Percentiles rank a stretch among this genome's conserved stretches.
phyloP scores from a whole-genome alignment of 805 yeast genomes.

The Candida dajiaensis region DNA sequence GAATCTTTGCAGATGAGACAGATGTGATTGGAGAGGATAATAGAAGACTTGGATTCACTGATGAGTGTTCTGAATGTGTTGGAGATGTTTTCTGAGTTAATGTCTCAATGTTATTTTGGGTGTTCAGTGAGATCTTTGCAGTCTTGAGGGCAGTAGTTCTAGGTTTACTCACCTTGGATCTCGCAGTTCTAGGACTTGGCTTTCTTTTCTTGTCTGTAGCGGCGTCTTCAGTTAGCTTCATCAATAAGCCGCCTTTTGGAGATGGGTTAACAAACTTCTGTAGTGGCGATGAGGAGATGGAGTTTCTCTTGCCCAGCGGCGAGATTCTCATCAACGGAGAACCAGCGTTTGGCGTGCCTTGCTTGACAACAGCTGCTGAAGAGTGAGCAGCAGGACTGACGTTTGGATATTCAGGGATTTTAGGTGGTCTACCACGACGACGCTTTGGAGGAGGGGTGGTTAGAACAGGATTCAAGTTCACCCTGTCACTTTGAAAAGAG shows the following conservation, averaged over 20 bases:
- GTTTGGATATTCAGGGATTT: constrained; percentile 4
- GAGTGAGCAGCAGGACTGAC: constrained; percentile 20
- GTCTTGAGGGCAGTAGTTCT: not conserved
- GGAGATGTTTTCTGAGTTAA: constrained; percentile 6
- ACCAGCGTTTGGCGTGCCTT: constrained; percentile 23
- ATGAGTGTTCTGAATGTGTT: not conserved
- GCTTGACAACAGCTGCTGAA: constrained; percentile 24
- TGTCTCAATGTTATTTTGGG: constrained; percentile 21
- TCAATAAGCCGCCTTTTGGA: constrained; percentile 23
- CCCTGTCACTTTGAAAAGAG: not conserved
- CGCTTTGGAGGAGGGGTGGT: constrained; percentile 22
- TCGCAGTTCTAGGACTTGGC: not conserved
- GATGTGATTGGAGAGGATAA: constrained; percentile 23
- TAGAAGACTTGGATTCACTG: constrained; percentile 22
- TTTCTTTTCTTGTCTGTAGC: not conserved
- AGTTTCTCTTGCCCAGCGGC: constrained; percentile 8
- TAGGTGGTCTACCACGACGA: constrained; percentile 26
- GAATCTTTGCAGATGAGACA: constrained; percentile 2
- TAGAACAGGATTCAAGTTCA: not conserved
- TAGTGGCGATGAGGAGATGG: constrained; percentile 11
- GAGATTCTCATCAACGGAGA: constrained; percentile 26
- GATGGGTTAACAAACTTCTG: constrained; percentile 16
- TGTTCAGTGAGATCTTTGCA: constrained; percentile 8
- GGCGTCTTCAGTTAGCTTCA: constrained; percentile 11
- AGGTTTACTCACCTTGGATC: not conserved